Evolutionary conservation across 495 filamentous ascomycete genomes (phyloP).

Genomic region (Aspergillus funiculosus): DNA sequence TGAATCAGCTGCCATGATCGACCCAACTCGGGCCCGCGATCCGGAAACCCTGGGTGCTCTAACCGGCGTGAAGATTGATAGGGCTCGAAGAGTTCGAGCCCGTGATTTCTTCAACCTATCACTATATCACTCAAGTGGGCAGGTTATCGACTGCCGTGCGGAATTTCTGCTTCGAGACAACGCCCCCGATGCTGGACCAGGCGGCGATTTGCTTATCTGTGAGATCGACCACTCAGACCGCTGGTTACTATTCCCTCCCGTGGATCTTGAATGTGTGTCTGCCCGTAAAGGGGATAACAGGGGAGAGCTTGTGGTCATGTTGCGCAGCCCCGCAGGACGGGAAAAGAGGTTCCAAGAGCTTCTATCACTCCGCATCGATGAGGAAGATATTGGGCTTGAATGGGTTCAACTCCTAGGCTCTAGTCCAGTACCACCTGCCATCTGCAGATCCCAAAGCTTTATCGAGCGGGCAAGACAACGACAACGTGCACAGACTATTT

Average conservation of each 20-base stretch:
- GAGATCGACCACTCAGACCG: constrained; percentile 68
- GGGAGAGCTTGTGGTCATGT: constrained; percentile 75
- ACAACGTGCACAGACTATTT: constrained; percentile 26
- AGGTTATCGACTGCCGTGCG: constrained; percentile 80
- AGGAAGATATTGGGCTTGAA: constrained; percentile 71
- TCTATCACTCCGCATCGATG: constrained; percentile 61
- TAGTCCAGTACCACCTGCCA: constrained; percentile 65
- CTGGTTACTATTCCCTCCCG: constrained; percentile 90
- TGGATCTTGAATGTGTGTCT: constrained; percentile 62
- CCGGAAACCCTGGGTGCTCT: constrained; percentile 65
- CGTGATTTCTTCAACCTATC: constrained; percentile 86
- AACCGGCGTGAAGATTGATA: constrained; percentile 64
- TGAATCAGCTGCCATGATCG: constrained; percentile 78
- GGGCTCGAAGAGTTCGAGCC: constrained; percentile 68
- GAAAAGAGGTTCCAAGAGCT: constrained; percentile 72
- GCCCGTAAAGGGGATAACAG: constrained; percentile 68
- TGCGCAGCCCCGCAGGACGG: constrained; percentile 47
- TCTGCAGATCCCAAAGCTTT: constrained; percentile 47
- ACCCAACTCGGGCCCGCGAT: constrained; percentile 72
- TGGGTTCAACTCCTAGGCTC: constrained; percentile 83
- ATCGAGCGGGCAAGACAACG: constrained; percentile 41
- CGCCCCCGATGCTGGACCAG: constrained; percentile 44
- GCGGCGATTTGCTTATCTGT: constrained; percentile 82
- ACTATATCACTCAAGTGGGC: constrained; percentile 81
- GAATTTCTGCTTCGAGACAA: constrained; percentile 84